Evolutionary conservation across 2,329 filamentous ascomycete species (phyloP), one percentile per base, ranked within the genome.

Genomic region (Sphaerostilbella broomeana): DNA sequence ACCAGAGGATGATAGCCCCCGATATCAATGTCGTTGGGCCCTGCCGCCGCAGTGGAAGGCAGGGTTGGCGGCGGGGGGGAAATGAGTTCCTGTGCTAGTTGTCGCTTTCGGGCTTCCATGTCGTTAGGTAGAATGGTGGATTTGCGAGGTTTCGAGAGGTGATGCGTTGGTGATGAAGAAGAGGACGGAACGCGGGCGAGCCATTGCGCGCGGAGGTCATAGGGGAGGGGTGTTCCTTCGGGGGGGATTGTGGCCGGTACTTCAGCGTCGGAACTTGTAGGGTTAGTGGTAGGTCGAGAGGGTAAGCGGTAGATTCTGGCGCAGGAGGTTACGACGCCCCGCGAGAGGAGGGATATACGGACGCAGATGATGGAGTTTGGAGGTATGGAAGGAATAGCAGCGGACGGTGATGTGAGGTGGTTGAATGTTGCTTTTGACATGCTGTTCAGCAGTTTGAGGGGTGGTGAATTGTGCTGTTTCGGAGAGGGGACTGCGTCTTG

Each of bases 281-380:
- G 45, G 7, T 42, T 40, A 7, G 51, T 32, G 3, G 30, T 20
- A 0, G 51, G 45, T 2, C 40, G 42, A 2, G 67, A 60, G 3
- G n/a, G 90, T 12, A 97, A 77, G 11, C 86, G 81, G 62, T 97
- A 98, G 48, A 97, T 80, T 24, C 92, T 77, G 4, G 90, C 86
- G 57, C 83, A 85, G 3, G 77, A 65, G 1, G 65, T 69, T 4
- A 81, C 84, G 1, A 82, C 75, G 18, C 92, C 90, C 40, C 86
- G 79, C 26, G 72, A 69, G 7, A 84, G 57, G 31, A 92, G 70
- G 1, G 68, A 78, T 38, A 97, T 67, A 35, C 73, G 75, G 31
- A 89, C 72, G 0, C 78, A 82, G 37, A 81, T 64, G 25, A 78
- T 50, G 15, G 65, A 57, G 36, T 66, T 59, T 8, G 53, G 42